A percentile compares a stretch with the other conserved stretches of the same genome.
Conservation (phyloP, 78 protist species). For the Dictyostelium purpureum region DNA sequence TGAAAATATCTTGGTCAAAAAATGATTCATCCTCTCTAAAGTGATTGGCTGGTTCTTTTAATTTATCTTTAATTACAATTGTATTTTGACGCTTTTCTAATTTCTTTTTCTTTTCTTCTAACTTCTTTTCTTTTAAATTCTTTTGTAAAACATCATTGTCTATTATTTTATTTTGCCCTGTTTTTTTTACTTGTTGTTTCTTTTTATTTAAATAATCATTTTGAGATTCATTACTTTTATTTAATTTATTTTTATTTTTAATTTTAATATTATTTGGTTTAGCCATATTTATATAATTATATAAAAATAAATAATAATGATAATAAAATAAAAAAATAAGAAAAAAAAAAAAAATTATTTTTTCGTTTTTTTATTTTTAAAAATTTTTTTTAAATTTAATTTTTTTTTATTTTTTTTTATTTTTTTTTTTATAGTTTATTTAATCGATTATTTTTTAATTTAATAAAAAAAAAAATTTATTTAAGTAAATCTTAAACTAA, state of each 20-base stretch:
- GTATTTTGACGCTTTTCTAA: background rate
- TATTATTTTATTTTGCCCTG: background rate
- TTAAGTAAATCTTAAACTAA: too few relatives aligned
- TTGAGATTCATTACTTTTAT: conserved; percentile 11
- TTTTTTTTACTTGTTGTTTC: background rate
- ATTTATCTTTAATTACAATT: conserved; percentile 9
- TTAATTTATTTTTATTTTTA: conserved; percentile 17
- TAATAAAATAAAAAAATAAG: too few relatives aligned
- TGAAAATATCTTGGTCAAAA: background rate
- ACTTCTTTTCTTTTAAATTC: background rate
- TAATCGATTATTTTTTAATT: too few relatives aligned
- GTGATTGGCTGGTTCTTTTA: background rate
- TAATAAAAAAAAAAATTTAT: too few relatives aligned
- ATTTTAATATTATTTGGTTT: conserved; percentile 30
- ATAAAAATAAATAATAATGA: too few relatives aligned
- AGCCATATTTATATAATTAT: background rate
- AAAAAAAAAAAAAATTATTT: too few relatives aligned
- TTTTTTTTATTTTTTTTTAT: too few relatives aligned
- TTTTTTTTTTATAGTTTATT: too few relatives aligned
- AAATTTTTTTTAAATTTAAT: too few relatives aligned
- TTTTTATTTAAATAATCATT: conserved; percentile 10
- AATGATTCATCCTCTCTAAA: conserved; percentile 19
- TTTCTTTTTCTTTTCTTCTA: background rate
- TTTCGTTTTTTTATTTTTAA: too few relatives aligned
- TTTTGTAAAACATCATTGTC: background rate